These are phyloP conservation scores for Musa schizocarpa DNA, from an alignment of 176 grass and related monocot genomes.

Conservation along the genomic window DNA sequence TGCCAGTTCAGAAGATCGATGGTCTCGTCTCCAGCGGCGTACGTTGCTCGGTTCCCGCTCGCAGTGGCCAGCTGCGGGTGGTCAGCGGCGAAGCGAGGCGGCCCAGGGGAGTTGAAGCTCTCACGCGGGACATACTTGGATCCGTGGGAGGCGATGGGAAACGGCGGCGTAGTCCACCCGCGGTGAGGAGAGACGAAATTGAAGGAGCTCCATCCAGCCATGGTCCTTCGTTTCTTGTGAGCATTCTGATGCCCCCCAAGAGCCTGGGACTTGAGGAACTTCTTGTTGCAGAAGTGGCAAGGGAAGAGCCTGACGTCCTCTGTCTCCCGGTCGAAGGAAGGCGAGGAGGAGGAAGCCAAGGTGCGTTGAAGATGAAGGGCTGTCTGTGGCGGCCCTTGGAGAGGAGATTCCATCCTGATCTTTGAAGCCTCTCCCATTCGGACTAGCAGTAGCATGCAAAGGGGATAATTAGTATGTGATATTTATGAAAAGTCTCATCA, in stretches of 20 bases:
- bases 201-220: conserved; percentile 52
- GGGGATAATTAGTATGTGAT: no score
- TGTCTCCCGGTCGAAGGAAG: background rate
- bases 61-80: conserved; percentile 6
- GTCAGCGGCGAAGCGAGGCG: conserved; percentile 19
- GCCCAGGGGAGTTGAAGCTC: background rate
- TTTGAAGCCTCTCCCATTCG: background rate
- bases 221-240: conserved; percentile 81
- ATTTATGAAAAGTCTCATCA: no score
- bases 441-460: background rate
- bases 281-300: conserved; percentile 98
- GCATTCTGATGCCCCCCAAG: conserved; percentile 97
- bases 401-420: background rate
- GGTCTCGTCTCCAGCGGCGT: conserved; percentile 20
- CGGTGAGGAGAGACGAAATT: conserved; percentile 10
- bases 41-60: conserved; percentile 11
- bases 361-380: conserved; percentile 24
- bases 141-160: conserved; percentile 31
- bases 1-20: conserved; percentile 38
- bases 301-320: conserved; percentile 66
- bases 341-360: background rate
- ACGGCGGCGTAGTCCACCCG: background rate
- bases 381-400: background rate
- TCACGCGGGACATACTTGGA: conserved; percentile 14
- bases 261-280: conserved; percentile 96